phyloP scores from a whole-genome alignment of 176 grass and related monocot genomes.

The Aechmea fasciata region DNA sequence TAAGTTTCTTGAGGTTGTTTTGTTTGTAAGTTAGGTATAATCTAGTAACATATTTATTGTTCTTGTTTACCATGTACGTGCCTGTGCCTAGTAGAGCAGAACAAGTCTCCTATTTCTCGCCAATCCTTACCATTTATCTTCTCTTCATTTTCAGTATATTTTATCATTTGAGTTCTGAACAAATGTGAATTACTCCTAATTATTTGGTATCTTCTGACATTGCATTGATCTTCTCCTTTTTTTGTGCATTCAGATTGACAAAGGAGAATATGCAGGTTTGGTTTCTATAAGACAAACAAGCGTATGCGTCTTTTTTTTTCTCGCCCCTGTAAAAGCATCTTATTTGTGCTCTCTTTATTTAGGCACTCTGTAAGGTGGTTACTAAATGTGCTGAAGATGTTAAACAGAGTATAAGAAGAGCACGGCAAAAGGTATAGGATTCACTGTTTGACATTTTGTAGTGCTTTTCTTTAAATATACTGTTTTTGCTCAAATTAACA shows the following conservation, averaged over 20 bases:
- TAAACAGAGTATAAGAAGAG: constrained; percentile 95
- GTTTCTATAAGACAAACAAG: constrained; percentile 7
- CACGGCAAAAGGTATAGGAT: constrained; percentile 72
- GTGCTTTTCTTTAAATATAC: not conserved
- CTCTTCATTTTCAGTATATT: too few relatives aligned
- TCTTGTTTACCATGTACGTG: not conserved
- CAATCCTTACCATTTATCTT: too few relatives aligned
- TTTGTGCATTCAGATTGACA: constrained; percentile 53
- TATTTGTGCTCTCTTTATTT: constrained; percentile 10
- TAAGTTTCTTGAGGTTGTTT: constrained; percentile 18
- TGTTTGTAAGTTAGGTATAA: constrained; percentile 5
- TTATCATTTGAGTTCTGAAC: too few relatives aligned
- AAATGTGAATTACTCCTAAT: too few relatives aligned
- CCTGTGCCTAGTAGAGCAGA: too few relatives aligned
- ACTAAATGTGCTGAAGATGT: constrained; percentile 90
- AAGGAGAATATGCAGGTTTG: constrained; percentile 92
- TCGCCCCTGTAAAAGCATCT: constrained; percentile 7
- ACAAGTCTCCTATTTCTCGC: too few relatives aligned
- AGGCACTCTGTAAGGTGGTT: constrained; percentile 90
- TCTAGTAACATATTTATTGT: constrained; percentile 18
- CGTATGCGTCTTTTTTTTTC: constrained; percentile 9
- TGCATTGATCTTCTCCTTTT: constrained; percentile 6
- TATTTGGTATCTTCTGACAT: not conserved
- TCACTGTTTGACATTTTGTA: not conserved
- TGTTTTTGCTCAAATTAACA: not conserved